Base-by-base conservation (phyloP, 495 filamentous ascomycete genomes). In the Aspergillus egyptiacus region DNA sequence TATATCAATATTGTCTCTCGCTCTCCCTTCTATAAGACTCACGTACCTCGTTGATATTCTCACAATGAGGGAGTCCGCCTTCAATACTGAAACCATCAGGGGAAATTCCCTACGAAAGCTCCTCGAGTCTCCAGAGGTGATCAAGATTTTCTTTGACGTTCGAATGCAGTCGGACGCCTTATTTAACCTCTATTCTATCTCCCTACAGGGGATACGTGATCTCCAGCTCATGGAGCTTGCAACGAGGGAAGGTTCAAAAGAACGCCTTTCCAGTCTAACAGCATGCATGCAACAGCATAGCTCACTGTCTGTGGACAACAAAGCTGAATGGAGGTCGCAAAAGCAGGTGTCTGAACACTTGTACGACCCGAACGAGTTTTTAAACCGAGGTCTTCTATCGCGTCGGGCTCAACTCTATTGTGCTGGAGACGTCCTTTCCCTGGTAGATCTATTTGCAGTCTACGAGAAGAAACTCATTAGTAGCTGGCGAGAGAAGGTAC, bases 141-240 rank as follows among this genome's bases (percentile, higher is more conserved):
- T 46, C 0, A 71, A 72, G 24, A 63, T 56, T 9, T 55, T 70
- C 23, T 69, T 72, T 24, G 67, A 70, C 44, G 60, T 69, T 32
- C 61, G 67, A 7, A 61, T 74, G 50, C 75, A 80, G 48, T 75
- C 79, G 0, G 75, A 83, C 48, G 79, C 77, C 2, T 55, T 84
- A 0, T 79, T 62, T 46, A 40, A 40, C 36, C 76, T 70, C 17
- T 80, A 56, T 49, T 30, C 53, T 5, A 56, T 77, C 27, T 19
- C 46, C 0, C 56, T 77, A 0, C 48, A 25, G 0, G 73, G 76
- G 0, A 49, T 81, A 0, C 25, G 68, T 2, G 78, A 82, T 46
- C 33, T 84, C 9, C 81, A 84, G 56, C 64, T 83, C 0, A 75
- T 84, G 73, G 75, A 83, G 44, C 45, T 65, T 5, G 75, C 70